A percentile compares a stretch with the other conserved stretches of the same genome.
These are phyloP conservation scores for Scedosporium boydii DNA, from an alignment of 2,329 filamentous ascomycete genomes.

Conservation along the genomic window DNA sequence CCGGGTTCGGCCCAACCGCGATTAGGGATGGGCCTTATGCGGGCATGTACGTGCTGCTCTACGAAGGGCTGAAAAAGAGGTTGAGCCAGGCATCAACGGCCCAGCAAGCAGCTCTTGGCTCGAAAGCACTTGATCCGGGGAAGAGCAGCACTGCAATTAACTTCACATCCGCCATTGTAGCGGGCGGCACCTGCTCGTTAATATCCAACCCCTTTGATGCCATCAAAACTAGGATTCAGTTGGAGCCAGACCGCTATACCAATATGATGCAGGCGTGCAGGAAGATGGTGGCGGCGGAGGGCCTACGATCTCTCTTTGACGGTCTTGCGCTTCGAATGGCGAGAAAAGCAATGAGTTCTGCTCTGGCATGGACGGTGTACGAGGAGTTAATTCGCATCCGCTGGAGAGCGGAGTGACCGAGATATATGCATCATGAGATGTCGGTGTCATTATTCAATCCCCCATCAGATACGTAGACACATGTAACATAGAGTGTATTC, in stretches of 20 bases:
- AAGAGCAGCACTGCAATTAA: conserved; percentile 48
- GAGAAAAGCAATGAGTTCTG: conserved; percentile 84
- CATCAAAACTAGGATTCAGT: conserved; percentile 87
- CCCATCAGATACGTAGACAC: background rate
- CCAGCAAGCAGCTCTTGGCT: background rate
- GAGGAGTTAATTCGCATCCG: conserved; percentile 71
- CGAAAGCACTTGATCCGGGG: background rate
- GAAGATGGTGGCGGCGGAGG: conserved; percentile 76
- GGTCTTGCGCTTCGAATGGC: conserved; percentile 80
- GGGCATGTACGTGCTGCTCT: conserved; percentile 87
- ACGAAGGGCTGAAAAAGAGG: conserved; percentile 70
- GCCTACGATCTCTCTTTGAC: conserved; percentile 70
- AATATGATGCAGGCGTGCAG: conserved; percentile 72
- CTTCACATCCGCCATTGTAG: conserved; percentile 71
- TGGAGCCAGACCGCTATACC: conserved; percentile 72
- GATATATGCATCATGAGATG: background rate
- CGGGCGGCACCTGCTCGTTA: conserved; percentile 73
- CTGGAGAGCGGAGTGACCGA: conserved; percentile 38
- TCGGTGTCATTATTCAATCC: background rate
- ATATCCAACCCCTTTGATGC: conserved; percentile 96
- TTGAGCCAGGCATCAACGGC: conserved; percentile 28
- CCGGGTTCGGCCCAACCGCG: conserved; percentile 87
- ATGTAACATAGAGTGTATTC: background rate
- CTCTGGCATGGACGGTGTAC: conserved; percentile 95
- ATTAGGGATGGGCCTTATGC: conserved; percentile 94